Base-by-base conservation (phyloP, 805 yeast genomes). In the Jamesozyma hellenica region DNA sequence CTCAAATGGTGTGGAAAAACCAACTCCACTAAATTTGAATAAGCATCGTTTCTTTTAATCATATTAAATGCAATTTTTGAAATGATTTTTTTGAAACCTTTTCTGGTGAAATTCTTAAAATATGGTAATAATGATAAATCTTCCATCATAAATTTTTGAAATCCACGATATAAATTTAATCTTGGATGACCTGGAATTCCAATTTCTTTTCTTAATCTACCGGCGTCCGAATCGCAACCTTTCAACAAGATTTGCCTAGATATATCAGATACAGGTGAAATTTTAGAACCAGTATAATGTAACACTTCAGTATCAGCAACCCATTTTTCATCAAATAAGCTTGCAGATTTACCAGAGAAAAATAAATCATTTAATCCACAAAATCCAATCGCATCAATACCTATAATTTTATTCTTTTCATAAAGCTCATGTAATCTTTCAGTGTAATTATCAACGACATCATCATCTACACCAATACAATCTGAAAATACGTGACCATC, bases 401-500 rank as follows among this genome's bases (percentile, higher is more conserved):
- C 56, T 4, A 52, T 53, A 21, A 64, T 66, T 35, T 61, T 57
- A 26, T 70, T 45, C 5, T 43, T 48, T n/a, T 51, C 36, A 46
- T 72, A 72, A 10, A 75, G 50, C n/a, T 53, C 51, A 44, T 66
- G 68, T 42, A 76, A 63, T 25, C 65, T 62, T 4, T 45, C 50
- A 1, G 76, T 71, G 46, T 74, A 76, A 10, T 40, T 47, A 47
- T 71, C 72, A 29, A 76, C 80, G 38, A 65, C 64, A 30, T 63
- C 64, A 51, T 75, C 82, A 51, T 73, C 76, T 27, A 75, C 80
- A 28, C 77, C 79, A 52, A 76, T 66, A 50, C 81, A 75, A 52
- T 76, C 81, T 41, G 78, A 71, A 53, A 76, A 76, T 13, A 76
- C 82, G 50, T 76, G 82, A 0, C 82, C 81, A 48, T 76, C 82